Conservation (phyloP, 2,329 filamentous ascomycete genomes). For the Ramularia collo-cygni region DNA sequence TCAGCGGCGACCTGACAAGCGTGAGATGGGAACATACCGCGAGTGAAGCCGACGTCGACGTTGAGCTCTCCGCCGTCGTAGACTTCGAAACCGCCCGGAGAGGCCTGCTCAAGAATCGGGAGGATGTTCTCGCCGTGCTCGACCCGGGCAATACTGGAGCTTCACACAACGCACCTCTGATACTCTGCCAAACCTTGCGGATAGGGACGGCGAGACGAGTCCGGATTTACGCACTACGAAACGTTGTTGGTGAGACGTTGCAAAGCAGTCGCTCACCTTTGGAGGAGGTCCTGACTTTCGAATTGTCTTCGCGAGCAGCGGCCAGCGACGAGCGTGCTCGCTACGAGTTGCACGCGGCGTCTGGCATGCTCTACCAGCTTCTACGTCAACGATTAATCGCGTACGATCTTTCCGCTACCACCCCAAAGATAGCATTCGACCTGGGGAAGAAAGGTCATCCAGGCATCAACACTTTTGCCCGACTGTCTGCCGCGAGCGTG, state of each 20-base stretch:
- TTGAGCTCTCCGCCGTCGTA: slow-evolving; percentile 23
- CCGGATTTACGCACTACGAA: slow-evolving; percentile 15
- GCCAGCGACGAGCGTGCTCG: slow-evolving; percentile 6
- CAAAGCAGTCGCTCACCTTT: slow-evolving; percentile 11
- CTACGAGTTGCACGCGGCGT: slow-evolving; percentile 45
- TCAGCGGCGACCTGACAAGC: slow-evolving; percentile 23
- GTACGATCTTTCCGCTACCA: slow-evolving; percentile 57
- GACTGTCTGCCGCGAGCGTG: slow-evolving; percentile 60
- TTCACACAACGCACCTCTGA: slow-evolving; percentile 1
- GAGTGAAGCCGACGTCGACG: slow-evolving; percentile 10
- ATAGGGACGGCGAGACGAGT: slow-evolving; percentile 8
- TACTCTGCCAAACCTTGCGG: slow-evolving; percentile 18
- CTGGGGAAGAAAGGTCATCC: slow-evolving; percentile 41
- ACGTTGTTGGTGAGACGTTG: slow-evolving; percentile 9
- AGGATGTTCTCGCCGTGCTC: slow-evolving; percentile 38
- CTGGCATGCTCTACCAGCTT: slow-evolving; percentile 58
- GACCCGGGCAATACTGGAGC: slow-evolving; percentile 16
- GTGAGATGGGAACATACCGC: slow-evolving; percentile 21
- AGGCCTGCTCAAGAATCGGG: slow-evolving; percentile 39
- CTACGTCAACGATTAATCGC: slow-evolving; percentile 48
- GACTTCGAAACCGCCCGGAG: slow-evolving; percentile 34
- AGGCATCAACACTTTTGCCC: slow-evolving; percentile 53
- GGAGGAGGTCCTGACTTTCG: slow-evolving; percentile 17
- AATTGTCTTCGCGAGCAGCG: slow-evolving; percentile 15
- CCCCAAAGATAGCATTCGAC: slow-evolving; percentile 52